These are phyloP conservation scores for Microcos paniculata DNA, from an alignment of 345 rosid species.

Conservation along the genomic window DNA sequence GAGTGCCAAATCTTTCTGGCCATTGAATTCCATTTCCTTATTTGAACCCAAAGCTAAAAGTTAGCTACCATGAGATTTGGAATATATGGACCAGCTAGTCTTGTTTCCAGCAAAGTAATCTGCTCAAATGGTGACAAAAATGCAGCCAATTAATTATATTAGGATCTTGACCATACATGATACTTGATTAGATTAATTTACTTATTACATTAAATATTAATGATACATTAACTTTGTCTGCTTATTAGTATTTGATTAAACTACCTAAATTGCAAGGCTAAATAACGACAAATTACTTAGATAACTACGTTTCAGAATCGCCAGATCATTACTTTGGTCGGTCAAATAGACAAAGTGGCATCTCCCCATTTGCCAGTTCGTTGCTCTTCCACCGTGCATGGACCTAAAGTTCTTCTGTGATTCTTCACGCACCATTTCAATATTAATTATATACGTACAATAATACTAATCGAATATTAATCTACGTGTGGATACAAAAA, in stretches of 20 bases:
- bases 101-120: neutral
- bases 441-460: neutral
- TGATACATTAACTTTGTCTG: neutral
- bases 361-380: neutral
- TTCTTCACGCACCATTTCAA: neutral
- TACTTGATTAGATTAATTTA: neutral
- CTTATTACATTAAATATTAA: neutral
- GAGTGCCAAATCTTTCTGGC: neutral
- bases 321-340: neutral
- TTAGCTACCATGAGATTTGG: neutral
- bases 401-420: conserved; percentile 1
- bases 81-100: neutral
- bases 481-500: neutral
- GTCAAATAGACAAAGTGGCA: neutral
- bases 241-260: neutral
- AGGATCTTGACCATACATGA: neutral
- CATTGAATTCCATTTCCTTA: neutral
- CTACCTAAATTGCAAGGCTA: neutral
- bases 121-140: neutral
- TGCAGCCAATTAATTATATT: neutral
- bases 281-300: neutral
- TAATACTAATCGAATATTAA: neutral
- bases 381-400: neutral
- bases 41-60: conserved; percentile 7
- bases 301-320: neutral